Conservation (phyloP, 2,329 filamentous ascomycete genomes). For the Ramularia collo-cygni region DNA sequence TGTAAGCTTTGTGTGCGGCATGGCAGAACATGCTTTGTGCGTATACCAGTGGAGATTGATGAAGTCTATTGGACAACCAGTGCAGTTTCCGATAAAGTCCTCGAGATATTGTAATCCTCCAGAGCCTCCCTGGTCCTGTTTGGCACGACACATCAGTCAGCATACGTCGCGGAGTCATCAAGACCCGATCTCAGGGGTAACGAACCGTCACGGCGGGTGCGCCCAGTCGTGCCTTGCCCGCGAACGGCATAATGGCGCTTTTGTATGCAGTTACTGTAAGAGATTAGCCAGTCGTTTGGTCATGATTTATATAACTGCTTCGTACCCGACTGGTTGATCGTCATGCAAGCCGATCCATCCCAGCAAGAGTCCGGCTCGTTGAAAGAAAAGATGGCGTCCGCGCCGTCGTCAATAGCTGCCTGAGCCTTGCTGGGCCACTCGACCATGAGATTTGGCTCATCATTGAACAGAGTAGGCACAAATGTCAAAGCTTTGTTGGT, state of each 20-base stretch:
- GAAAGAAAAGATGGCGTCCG: slow-evolving; percentile 55
- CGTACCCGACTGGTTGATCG: slow-evolving; percentile 36
- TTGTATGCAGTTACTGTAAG: slow-evolving; percentile 43
- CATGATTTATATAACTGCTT: too few species aligned
- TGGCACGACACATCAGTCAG: too few species aligned
- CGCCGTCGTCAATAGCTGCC: slow-evolving; percentile 21
- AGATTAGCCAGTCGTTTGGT: too few species aligned
- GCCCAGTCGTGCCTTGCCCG: slow-evolving; percentile 42
- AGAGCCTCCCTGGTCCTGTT: slow-evolving; percentile 21
- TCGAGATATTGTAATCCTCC: slow-evolving; percentile 49
- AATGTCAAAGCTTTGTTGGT: slow-evolving; percentile 22
- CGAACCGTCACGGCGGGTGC: slow-evolving; percentile 56
- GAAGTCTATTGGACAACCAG: slow-evolving; percentile 50
- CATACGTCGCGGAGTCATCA: too few species aligned
- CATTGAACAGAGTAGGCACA: slow-evolving; percentile 23
- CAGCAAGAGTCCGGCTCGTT: slow-evolving; percentile 58
- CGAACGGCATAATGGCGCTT: slow-evolving; percentile 48
- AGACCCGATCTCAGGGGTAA: slow-evolving; percentile 2
- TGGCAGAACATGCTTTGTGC: slow-evolving; percentile 5
- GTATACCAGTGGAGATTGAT: slow-evolving; percentile 57
- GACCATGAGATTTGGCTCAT: slow-evolving; percentile 13
- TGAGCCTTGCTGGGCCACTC: slow-evolving; percentile 20
- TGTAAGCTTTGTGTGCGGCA: slow-evolving; percentile 1
- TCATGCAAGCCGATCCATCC: slow-evolving; percentile 49
- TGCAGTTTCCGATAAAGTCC: slow-evolving; percentile 47